These are phyloP conservation scores for Adansonia grandidieri DNA, from an alignment of 441 rosid genomes.

Conservation along the genomic window DNA sequence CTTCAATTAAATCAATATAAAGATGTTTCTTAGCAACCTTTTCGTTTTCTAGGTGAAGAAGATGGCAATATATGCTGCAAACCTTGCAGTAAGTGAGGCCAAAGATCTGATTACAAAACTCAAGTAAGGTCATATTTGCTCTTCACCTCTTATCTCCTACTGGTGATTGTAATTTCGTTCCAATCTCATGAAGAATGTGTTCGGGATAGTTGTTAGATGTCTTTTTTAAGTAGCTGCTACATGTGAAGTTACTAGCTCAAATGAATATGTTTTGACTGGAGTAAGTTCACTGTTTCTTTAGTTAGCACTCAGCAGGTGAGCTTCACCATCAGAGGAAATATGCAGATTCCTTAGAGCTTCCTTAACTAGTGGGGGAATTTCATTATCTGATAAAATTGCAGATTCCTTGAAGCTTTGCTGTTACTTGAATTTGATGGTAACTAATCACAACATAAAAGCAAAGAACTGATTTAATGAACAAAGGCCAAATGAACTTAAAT, in stretches of 20 bases:
- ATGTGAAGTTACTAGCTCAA: slow-evolving; percentile 11
- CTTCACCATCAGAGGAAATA: not conserved
- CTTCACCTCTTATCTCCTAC: slow-evolving; percentile 13
- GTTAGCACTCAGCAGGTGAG: not conserved
- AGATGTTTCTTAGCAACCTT: slow-evolving; percentile 18
- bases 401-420: slow-evolving; percentile 8
- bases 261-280: slow-evolving; percentile 20
- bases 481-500: slow-evolving; percentile 1
- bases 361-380: not conserved
- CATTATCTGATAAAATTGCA: slow-evolving; percentile 1
- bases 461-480: not conserved
- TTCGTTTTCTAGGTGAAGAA: slow-evolving; percentile 46
- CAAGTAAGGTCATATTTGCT: slow-evolving; percentile 34
- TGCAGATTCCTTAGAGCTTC: slow-evolving; percentile 6
- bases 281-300: not conserved
- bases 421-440: slow-evolving; percentile 11
- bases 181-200: not conserved
- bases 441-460: not conserved
- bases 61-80: slow-evolving; percentile 53
- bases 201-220: slow-evolving; percentile 22
- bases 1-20: not conserved
- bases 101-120: slow-evolving; percentile 34
- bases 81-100: slow-evolving; percentile 42
- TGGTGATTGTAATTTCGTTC: slow-evolving; percentile 6
- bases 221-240: slow-evolving; percentile 13